Percentiles rank a stretch among this genome's conserved stretches.
Evolutionary conservation across 2,329 filamentous ascomycete species (phyloP).

Genomic region (Ceratocystis eucalypticola): DNA sequence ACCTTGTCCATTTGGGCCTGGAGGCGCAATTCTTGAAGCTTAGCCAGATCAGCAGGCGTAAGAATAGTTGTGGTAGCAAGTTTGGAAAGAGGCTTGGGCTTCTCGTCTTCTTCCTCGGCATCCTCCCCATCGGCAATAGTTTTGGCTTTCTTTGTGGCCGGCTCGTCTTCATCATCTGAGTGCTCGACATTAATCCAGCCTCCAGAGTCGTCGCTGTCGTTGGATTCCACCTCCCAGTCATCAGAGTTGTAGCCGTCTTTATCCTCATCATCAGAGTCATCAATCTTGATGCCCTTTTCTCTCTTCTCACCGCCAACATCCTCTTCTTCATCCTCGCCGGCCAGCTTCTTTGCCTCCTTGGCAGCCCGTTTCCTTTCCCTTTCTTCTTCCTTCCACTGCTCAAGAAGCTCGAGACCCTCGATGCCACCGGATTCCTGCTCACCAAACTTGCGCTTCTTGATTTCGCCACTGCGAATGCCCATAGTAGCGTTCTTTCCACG

Average conservation of each 20-base stretch:
- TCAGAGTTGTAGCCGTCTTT: slow-evolving; percentile 43
- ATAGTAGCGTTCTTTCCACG: slow-evolving; percentile 85
- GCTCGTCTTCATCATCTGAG: slow-evolving; percentile 66
- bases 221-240: slow-evolving; percentile 49
- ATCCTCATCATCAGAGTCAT: slow-evolving; percentile 38
- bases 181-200: slow-evolving; percentile 92
- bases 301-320: slow-evolving; percentile 39
- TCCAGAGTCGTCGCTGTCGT: slow-evolving; percentile 55
- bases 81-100: slow-evolving; percentile 45
- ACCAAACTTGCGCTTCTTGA: slow-evolving; percentile 66
- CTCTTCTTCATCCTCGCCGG: slow-evolving; percentile 43
- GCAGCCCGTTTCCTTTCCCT: slow-evolving; percentile 57
- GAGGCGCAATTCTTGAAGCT: slow-evolving; percentile 75
- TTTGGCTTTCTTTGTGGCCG: slow-evolving; percentile 34
- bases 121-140: slow-evolving; percentile 19
- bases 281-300: slow-evolving; percentile 23
- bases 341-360: slow-evolving; percentile 50
- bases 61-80: slow-evolving; percentile 89
- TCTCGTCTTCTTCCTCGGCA: slow-evolving; percentile 23
- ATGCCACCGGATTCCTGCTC: slow-evolving; percentile 70
- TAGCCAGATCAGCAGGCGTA: slow-evolving; percentile 89
- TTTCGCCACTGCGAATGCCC: slow-evolving; percentile 59
- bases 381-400: slow-evolving; percentile 89
- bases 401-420: slow-evolving; percentile 80
- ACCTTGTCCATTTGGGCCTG: slow-evolving; percentile 57